Evolutionary conservation across 1,284 basidiomycete genomes (phyloP).

Genomic region (Coniferiporia sulphurascens): DNA sequence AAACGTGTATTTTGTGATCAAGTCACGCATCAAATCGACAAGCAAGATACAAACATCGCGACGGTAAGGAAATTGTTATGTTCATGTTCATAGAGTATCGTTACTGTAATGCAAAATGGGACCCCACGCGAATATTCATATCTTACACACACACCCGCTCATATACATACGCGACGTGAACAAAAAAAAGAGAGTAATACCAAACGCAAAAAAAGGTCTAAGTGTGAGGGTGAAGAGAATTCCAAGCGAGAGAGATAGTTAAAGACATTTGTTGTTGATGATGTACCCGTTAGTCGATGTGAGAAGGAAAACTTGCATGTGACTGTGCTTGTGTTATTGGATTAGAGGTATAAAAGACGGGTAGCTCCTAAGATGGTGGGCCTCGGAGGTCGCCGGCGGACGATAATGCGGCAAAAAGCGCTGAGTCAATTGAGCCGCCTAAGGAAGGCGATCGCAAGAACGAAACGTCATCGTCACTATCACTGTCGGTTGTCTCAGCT

Average conservation of each 20-base stretch:
- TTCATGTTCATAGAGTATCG: too few species aligned
- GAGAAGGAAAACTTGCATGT: background rate
- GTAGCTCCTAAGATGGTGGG: background rate
- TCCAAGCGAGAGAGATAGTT: background rate
- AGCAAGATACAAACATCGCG: too few species aligned
- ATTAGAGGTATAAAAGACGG: background rate
- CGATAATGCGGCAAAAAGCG: background rate
- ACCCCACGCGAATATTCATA: too few species aligned
- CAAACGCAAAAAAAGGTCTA: background rate
- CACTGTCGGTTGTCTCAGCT: conserved; percentile 12
- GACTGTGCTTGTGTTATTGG: background rate
- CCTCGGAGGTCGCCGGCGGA: background rate
- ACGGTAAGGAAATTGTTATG: too few species aligned
- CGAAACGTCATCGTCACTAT: conserved; percentile 6
- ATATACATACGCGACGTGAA: background rate
- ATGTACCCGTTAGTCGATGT: background rate
- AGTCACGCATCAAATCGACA: too few species aligned
- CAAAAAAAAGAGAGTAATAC: background rate
- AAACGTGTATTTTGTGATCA: too few species aligned
- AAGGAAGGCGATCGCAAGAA: background rate
- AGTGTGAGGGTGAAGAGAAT: background rate
- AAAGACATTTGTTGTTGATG: background rate
- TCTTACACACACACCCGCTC: background rate
- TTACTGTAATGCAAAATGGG: too few species aligned
- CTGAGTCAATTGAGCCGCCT: background rate